Evolutionary conservation across 352 stramenopile species (phyloP).

Genomic region (Phytophthora megakarya): DNA sequence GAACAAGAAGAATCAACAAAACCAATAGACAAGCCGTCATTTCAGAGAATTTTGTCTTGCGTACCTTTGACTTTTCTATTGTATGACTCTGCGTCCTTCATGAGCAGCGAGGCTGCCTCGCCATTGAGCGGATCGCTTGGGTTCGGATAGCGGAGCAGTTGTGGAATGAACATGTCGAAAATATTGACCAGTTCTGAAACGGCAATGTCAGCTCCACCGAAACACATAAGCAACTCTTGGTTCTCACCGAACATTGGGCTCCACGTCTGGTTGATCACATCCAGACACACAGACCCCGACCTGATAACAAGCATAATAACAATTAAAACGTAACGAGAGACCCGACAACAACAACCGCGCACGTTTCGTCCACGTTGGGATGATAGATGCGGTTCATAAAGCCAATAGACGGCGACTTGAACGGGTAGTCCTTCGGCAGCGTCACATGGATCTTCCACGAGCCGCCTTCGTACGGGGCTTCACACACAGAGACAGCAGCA

Average conservation of each 20-base stretch:
- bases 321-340: background rate
- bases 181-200: conserved; percentile 90
- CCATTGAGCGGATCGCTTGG: conserved; percentile 92
- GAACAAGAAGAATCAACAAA: conserved; percentile 1
- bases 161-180: conserved; percentile 94
- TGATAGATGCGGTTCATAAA: conserved; percentile 95
- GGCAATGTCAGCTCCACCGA: conserved; percentile 10
- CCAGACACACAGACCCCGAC: conserved; percentile 92
- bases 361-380: conserved; percentile 94
- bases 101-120: conserved; percentile 87
- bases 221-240: background rate
- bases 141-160: conserved; percentile 93
- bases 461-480: conserved; percentile 91
- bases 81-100: conserved; percentile 90
- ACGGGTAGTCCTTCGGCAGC: conserved; percentile 92
- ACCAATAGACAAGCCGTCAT: background rate
- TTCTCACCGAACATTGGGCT: conserved; percentile 91
- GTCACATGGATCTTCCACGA: conserved; percentile 94
- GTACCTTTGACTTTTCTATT: conserved; percentile 88
- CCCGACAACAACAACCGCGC: conserved; percentile 1
- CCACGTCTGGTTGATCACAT: conserved; percentile 96
- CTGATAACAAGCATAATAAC: conserved; percentile 33
- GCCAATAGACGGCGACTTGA: conserved; percentile 93
- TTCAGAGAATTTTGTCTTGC: background rate
- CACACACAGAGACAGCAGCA: conserved; percentile 8